These are phyloP conservation scores for Sporormia fimetaria DNA, from an alignment of 495 filamentous ascomycete genomes.

Conservation along the genomic window DNA sequence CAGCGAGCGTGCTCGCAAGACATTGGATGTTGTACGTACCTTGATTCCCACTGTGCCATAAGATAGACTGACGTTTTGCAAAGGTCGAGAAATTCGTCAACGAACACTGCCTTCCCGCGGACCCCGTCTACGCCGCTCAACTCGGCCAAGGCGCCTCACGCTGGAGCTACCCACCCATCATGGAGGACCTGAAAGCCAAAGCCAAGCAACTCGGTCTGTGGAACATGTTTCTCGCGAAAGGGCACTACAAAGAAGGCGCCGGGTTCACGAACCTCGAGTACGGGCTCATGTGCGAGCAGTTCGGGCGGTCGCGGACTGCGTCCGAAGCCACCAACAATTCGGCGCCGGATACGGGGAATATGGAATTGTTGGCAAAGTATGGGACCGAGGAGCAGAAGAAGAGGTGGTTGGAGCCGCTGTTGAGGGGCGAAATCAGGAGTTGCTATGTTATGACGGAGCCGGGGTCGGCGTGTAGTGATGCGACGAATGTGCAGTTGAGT, in stretches of 20 bases:
- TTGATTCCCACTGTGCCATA: neutral
- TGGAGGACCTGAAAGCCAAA: conserved; percentile 74
- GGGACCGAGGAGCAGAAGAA: conserved; percentile 82
- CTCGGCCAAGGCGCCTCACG: conserved; percentile 57
- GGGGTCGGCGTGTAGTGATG: conserved; percentile 73
- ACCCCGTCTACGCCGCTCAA: conserved; percentile 60
- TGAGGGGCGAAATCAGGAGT: conserved; percentile 76
- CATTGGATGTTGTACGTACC: conserved; percentile 43
- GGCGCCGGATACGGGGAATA: conserved; percentile 88
- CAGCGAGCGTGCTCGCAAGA: conserved; percentile 64
- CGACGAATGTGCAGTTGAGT: conserved; percentile 73
- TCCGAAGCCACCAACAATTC: conserved; percentile 87
- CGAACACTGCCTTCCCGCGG: conserved; percentile 68
- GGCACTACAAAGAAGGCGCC: conserved; percentile 78
- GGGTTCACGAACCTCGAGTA: conserved; percentile 88
- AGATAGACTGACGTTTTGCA: conserved; percentile 5
- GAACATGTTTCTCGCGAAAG: conserved; percentile 90
- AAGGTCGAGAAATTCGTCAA: conserved; percentile 82
- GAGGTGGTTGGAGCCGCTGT: conserved; percentile 69
- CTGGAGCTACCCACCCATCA: conserved; percentile 64
- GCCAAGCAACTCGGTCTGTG: conserved; percentile 70
- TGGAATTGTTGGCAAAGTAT: conserved; percentile 93
- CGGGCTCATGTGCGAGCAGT: conserved; percentile 80
- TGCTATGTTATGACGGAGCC: conserved; percentile 94
- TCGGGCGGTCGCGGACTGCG: conserved; percentile 67